Percentiles rank a stretch among this genome's conserved stretches.
Evolutionary conservation across 2,329 filamentous ascomycete species (phyloP).

Genomic region (Myriangium duriaei): DNA sequence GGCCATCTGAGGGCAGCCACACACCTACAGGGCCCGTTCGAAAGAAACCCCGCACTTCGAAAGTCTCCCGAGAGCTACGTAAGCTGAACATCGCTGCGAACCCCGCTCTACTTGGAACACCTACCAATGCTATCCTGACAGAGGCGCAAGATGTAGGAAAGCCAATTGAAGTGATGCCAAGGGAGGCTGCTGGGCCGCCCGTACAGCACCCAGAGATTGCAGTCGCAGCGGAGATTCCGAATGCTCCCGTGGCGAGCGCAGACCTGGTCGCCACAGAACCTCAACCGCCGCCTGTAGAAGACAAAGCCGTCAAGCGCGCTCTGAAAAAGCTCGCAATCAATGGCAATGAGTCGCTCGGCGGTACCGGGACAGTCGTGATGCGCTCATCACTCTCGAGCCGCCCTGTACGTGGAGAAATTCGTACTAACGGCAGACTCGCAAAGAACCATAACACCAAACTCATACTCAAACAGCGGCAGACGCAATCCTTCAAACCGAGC

Average conservation of each 20-base stretch:
- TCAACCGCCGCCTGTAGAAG: neutral
- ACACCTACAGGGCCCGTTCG: too few relatives aligned
- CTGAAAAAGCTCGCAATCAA: conserved; percentile 2
- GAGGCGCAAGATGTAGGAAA: too few relatives aligned
- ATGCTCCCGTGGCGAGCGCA: too few relatives aligned
- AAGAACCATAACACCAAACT: neutral
- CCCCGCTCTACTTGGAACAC: neutral
- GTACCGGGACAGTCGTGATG: neutral
- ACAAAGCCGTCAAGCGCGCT: conserved; percentile 2
- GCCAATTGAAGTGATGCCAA: too few relatives aligned
- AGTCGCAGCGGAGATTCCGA: too few relatives aligned
- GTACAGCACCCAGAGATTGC: too few relatives aligned
- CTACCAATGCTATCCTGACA: too few relatives aligned
- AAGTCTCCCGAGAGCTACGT: conserved; percentile 4
- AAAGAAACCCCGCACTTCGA: neutral
- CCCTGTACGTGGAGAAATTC: too few relatives aligned
- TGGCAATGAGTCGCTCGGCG: conserved; percentile 2
- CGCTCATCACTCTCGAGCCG: neutral
- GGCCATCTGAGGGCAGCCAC: too few relatives aligned
- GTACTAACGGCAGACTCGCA: neutral
- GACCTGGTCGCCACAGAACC: neutral
- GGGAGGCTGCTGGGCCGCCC: too few relatives aligned
- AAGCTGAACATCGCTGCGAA: conserved; percentile 7
- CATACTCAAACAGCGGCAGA: neutral
- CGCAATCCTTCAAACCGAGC: neutral